Percentiles rank a stretch among this genome's conserved stretches.
These are phyloP conservation scores for Coniochaeta sp. DNA, from an alignment of 2,329 filamentous ascomycete species.

Conservation along the genomic window DNA sequence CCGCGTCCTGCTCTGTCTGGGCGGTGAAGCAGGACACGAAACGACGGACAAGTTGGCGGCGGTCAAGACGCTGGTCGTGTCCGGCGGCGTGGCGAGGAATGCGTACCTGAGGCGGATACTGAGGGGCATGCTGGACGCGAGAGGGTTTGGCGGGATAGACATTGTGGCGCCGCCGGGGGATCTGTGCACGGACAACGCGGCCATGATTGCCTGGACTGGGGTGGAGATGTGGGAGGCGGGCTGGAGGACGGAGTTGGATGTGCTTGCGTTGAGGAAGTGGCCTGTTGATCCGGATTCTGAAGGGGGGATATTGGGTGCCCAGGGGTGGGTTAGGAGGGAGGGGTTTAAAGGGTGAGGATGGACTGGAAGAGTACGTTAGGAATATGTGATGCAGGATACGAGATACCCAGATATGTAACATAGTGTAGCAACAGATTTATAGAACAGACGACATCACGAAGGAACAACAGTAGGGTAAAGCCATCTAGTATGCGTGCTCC, in stretches of 20 bases:
- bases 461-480: neutral
- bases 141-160: conserved; percentile 56
- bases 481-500: neutral
- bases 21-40: neutral
- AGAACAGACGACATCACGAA: too few species aligned
- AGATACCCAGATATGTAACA: neutral
- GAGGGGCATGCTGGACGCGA: conserved; percentile 49
- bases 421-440: too few species aligned
- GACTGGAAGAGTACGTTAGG: neutral
- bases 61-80: conserved; percentile 65
- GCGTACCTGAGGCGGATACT: conserved; percentile 65
- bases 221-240: conserved; percentile 86
- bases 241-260: conserved; percentile 55
- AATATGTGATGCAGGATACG: neutral
- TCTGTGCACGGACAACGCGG: conserved; percentile 90
- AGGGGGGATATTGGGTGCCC: conserved; percentile 60
- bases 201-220: conserved; percentile 94
- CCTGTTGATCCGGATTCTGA: conserved; percentile 55
- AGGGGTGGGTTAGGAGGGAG: conserved; percentile 33
- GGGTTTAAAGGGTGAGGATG: neutral
- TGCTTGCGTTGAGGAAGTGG: conserved; percentile 63
- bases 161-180: conserved; percentile 68
- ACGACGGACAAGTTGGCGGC: neutral
- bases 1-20: conserved; percentile 52
- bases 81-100: conserved; percentile 88